phyloP scores from a whole-genome alignment of 331 rosid species.

The Phaseolus coccineus region DNA sequence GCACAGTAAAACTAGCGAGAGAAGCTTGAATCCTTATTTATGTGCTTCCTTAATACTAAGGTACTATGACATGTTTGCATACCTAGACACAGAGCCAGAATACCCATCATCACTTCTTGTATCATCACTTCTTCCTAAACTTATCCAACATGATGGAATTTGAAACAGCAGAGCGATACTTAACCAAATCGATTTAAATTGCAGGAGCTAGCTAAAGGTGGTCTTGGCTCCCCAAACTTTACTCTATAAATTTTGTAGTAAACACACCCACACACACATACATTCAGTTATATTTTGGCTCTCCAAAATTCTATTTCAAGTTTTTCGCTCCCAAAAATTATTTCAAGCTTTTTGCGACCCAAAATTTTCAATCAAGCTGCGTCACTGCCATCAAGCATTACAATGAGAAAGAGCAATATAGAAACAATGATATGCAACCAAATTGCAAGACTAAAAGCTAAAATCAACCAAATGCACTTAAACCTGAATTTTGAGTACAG shows the following conservation, averaged over 20 bases:
- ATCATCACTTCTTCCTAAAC: neutral
- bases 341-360: no score
- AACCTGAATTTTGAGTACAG: conserved; percentile 89
- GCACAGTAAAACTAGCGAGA: conserved; percentile 6
- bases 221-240: no score
- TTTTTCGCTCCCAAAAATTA: no score
- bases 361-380: no score
- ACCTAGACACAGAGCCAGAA: neutral
- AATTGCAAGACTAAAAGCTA: neutral
- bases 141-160: neutral
- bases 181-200: neutral
- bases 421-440: neutral
- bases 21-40: conserved; percentile 13
- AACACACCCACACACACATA: no score
- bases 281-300: no score
- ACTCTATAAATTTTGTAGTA: no score
- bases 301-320: no score
- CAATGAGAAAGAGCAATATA: neutral
- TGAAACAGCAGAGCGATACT: neutral
- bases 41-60: neutral
- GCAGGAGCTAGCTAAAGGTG: conserved; percentile 17
- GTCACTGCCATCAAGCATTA: neutral
- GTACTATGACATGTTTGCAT: neutral
- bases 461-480: conserved; percentile 24
- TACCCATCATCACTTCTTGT: conserved; percentile 12